These are phyloP conservation scores for Fraxinus sp. DNA, from an alignment of 305 asterid genomes.

Conservation along the genomic window DNA sequence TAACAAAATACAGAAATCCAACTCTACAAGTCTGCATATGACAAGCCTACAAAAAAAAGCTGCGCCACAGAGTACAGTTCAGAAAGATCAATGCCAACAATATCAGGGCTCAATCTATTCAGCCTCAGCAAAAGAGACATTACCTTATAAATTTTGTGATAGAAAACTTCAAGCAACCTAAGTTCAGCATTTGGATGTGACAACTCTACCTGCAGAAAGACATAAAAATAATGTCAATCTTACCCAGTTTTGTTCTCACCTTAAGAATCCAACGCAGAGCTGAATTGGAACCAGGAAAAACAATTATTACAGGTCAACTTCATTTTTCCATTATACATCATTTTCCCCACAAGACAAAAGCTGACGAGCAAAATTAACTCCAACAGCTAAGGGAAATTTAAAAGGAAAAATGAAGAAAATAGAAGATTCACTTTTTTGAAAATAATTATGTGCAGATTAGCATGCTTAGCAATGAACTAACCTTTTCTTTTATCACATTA, in stretches of 20 bases:
- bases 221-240: constrained; percentile 19
- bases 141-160: constrained; percentile 68
- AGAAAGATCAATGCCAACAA: neutral
- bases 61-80: neutral
- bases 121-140: constrained; percentile 22
- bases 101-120: constrained; percentile 11
- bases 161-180: constrained; percentile 59
- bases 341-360: neutral
- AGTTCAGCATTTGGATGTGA: constrained; percentile 59
- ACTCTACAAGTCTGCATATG: neutral
- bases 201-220: constrained; percentile 43
- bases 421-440: neutral
- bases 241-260: neutral
- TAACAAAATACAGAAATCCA: neutral
- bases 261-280: neutral
- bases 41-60: neutral
- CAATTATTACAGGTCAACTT: neutral
- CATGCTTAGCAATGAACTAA: constrained; percentile 26
- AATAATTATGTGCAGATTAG: neutral
- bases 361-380: neutral
- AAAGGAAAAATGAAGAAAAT: neutral
- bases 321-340: neutral
- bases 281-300: neutral
- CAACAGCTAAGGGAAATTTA: neutral
- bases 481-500: constrained; percentile 81